Evolutionary conservation across 495 filamentous ascomycete genomes (phyloP), one percentile per base, ranked within the genome.

Genomic region (Penicillium robsamsonii): DNA sequence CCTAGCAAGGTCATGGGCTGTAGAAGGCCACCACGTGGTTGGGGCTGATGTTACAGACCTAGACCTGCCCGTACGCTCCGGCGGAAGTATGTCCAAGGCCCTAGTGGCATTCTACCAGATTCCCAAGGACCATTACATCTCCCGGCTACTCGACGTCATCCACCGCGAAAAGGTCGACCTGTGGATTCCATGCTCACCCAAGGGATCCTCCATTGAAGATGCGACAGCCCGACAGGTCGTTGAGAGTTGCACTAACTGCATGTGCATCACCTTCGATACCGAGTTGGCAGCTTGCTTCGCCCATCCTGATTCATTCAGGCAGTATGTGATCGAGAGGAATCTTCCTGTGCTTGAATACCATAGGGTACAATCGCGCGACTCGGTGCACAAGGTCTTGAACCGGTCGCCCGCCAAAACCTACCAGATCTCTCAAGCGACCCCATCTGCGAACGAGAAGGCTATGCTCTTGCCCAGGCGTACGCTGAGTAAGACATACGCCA

Each of bases 111-210:
- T 85, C 68, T 84, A 85, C 65, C 67, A 69, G 1, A 69, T 91
- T 6, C 66, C 75, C 4, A 75, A 71, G 29, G 68, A 73, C 29
- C 66, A 71, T 27, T 83, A 80, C 33, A 71, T 81, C 44, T 67
- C 76, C 2, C 66, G 66, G 7, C 66, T 92, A 8, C 59, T 86
- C 7, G 61, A 81, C 15, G 77, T 90, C 15, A 73, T 91, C 31
- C 67, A 78, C 27, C 66, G 74, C 8, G 86, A 92, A 51, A 77
- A 79, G 0, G 78, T 89, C 17, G 83, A 90, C 51, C 59, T 92
- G 0, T 93, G 89, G 89, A 80, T 92, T 13, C 83, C 80, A 41
- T 90, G 86, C 60, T 88, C 87, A 0, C 81, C 80, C 9, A 81
- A 83, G 8, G 75, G 78, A 15, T 78, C 75, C 2, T 80, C 81